Evolutionary conservation across 768 basidiomycete genomes (phyloP), one percentile per base, ranked within the genome.

Genomic region (Calocybe gangraenosa): DNA sequence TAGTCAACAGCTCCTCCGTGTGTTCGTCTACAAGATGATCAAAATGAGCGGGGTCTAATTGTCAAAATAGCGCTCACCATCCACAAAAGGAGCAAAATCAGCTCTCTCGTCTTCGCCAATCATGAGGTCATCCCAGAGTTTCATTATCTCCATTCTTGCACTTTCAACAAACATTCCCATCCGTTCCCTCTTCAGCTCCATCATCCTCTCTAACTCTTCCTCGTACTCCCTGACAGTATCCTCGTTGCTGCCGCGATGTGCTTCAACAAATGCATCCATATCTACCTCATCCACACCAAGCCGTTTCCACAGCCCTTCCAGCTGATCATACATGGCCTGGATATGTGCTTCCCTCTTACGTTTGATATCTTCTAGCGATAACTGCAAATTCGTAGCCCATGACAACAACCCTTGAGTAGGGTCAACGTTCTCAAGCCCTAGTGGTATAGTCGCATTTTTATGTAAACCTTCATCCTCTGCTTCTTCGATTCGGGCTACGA

Each of bases 181-280:
- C 34, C 87, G 81, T 54, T 92, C 87, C 41, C 88, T 71, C 68
- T 93, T 92, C 40, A 97, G 65, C 55, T 89, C 83, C 17, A 92
- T 68, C 86, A 97, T 94, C 43, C 94, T 75, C 50, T 88, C 88
- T 36, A 95, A 68, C 64, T 99, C 96, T 41, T 80, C 79, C 55
- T 94, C 87, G 55, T 99, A 99, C 57, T 87, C 84, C 51, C 68
- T 71, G 19, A 97, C 76, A 1, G 80, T 82, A 15, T 78, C 80
- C 23, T 85, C 81, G 1, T 87, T 90, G 55, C 82, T 86, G 2
- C 95, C 95, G 21, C 88, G 73, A 60, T 95, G 75, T 13, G 72
- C 73, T 48, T 97, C 92, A 0, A 97, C 87, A 58, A 99, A 99
- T n/a, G 75, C 79, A 55, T 98, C 92, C 79, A 93, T 92, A 36